A percentile compares a stretch with the other conserved stretches of the same genome.
These are phyloP conservation scores for Coprinellus micaceus DNA, from an alignment of 768 basidiomycete genomes.

Conservation along the genomic window DNA sequence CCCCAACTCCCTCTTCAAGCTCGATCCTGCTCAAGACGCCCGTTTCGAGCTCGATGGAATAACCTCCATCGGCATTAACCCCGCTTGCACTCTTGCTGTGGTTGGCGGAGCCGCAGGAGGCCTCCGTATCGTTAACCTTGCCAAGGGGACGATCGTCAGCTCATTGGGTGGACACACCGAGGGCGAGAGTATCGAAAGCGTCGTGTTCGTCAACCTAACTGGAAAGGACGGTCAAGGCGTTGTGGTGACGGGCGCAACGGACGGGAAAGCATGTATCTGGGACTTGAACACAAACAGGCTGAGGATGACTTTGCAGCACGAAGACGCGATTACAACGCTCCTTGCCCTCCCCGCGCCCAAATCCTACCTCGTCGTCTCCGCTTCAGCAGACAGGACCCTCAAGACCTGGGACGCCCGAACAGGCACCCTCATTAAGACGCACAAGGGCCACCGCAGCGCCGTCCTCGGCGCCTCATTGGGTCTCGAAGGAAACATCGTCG, in stretches of 20 bases:
- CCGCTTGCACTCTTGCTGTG: slow-evolving; percentile 84
- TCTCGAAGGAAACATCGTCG: slow-evolving; percentile 63
- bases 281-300: slow-evolving; percentile 85
- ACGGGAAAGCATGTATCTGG: slow-evolving; percentile 94
- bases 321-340: slow-evolving; percentile 83
- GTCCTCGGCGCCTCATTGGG: slow-evolving; percentile 76
- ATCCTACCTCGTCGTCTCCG: slow-evolving; percentile 75
- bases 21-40: slow-evolving; percentile 55
- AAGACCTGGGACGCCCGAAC: slow-evolving; percentile 92
- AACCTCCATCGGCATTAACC: slow-evolving; percentile 81
- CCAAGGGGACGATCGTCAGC: slow-evolving; percentile 78
- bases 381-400: slow-evolving; percentile 81
- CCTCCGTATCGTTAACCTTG: slow-evolving; percentile 83
- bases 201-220: slow-evolving; percentile 78
- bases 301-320: slow-evolving; percentile 77
- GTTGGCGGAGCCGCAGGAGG: slow-evolving; percentile 84
- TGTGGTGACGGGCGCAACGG: slow-evolving; percentile 84
- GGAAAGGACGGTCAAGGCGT: slow-evolving; percentile 51
- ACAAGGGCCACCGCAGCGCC: slow-evolving; percentile 78
- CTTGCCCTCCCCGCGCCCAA: slow-evolving; percentile 72
- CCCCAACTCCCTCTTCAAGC: slow-evolving; percentile 75
- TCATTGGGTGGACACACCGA: slow-evolving; percentile 81
- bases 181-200: slow-evolving; percentile 84
- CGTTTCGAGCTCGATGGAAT: slow-evolving; percentile 82
- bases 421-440: slow-evolving; percentile 70